Percentiles rank a stretch among this genome's conserved stretches.
These are phyloP conservation scores for Lindgomyces ingoldianus DNA, from an alignment of 495 filamentous ascomycete species.

Conservation along the genomic window DNA sequence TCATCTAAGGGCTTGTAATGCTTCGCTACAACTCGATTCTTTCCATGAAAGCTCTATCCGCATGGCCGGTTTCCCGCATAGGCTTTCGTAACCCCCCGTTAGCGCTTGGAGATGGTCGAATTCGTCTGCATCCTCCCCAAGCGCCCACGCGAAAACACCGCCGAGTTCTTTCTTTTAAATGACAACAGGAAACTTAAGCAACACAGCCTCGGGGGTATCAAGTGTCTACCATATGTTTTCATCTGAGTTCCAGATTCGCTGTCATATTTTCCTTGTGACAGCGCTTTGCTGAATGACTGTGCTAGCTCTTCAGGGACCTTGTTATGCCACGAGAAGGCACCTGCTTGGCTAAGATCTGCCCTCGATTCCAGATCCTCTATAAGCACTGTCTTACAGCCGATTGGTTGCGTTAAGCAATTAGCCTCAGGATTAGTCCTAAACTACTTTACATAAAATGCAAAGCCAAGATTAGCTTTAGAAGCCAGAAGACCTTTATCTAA, in stretches of 20 bases:
- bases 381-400: slow-evolving; percentile 63
- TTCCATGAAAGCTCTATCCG: too few relatives aligned
- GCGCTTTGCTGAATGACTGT: slow-evolving; percentile 54
- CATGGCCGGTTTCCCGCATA: neutral
- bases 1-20: too few relatives aligned
- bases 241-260: slow-evolving; percentile 58
- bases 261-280: slow-evolving; percentile 59
- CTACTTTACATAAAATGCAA: slow-evolving; percentile 74
- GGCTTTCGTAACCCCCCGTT: neutral
- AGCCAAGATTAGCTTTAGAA: slow-evolving; percentile 65
- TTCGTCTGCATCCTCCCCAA: slow-evolving; percentile 67
- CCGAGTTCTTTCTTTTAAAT: slow-evolving; percentile 61
- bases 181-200: slow-evolving; percentile 62
- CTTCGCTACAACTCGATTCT: neutral
- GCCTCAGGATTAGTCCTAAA: slow-evolving; percentile 60
- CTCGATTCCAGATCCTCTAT: slow-evolving; percentile 67
- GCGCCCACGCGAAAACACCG: slow-evolving; percentile 47
- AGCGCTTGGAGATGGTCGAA: slow-evolving; percentile 60
- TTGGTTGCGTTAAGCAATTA: slow-evolving; percentile 50
- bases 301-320: slow-evolving; percentile 49
- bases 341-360: slow-evolving; percentile 63
- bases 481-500: slow-evolving; percentile 56
- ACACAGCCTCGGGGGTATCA: slow-evolving; percentile 64
- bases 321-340: slow-evolving; percentile 64
- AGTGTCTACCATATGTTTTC: slow-evolving; percentile 71